phyloP scores from a whole-genome alignment of 306 rosid species.

The Purshia tridentata region DNA sequence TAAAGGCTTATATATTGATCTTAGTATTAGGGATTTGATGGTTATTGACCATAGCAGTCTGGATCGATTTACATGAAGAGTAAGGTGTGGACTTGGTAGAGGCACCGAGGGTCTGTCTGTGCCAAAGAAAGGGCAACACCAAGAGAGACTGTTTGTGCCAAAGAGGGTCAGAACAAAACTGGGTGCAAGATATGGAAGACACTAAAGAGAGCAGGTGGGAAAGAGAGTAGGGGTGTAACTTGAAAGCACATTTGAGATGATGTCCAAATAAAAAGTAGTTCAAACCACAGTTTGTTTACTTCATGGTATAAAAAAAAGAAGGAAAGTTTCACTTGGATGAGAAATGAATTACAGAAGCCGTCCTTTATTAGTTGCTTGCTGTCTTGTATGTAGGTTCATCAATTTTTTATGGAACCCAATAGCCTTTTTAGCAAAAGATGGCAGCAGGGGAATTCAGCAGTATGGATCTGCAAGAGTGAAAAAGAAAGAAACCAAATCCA shows the following conservation, averaged over 20 bases:
- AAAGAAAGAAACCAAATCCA: background rate
- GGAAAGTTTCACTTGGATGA: too few relatives aligned
- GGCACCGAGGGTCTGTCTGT: background rate
- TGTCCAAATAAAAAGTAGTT: background rate
- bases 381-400: background rate
- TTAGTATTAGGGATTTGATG: background rate
- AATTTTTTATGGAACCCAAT: background rate
- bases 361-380: background rate
- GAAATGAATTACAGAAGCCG: background rate
- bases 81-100: background rate
- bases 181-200: background rate
- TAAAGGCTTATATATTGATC: background rate
- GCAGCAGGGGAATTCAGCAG: slow-evolving; percentile 38
- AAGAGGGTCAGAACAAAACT: background rate
- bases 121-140: background rate
- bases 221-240: background rate
- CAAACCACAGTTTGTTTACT: background rate
- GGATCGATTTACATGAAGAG: background rate
- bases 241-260: background rate
- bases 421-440: slow-evolving; percentile 1
- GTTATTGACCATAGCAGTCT: background rate
- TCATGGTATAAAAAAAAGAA: too few relatives aligned
- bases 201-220: background rate
- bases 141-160: background rate
- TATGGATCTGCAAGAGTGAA: slow-evolving; percentile 32